These are phyloP conservation scores for Moricandia arvensis DNA, from an alignment of 345 rosid genomes.

Conservation along the genomic window DNA sequence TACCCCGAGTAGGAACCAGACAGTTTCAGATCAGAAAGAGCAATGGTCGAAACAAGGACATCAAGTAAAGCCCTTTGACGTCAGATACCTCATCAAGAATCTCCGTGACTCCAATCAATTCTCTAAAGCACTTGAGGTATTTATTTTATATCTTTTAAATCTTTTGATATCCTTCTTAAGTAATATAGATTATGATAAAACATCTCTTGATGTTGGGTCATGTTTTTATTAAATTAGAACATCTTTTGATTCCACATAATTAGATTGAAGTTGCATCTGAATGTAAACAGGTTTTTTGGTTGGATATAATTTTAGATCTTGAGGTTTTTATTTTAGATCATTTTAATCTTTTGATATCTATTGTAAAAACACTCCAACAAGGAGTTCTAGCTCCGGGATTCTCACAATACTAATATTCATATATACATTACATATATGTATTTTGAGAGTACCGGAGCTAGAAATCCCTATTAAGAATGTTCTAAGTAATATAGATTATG, in stretches of 20 bases:
- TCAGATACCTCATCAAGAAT: not conserved
- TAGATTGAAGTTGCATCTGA: not conserved
- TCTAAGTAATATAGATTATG: not conserved
- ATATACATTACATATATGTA: too few relatives aligned
- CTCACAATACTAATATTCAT: too few relatives aligned
- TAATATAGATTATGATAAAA: too few relatives aligned
- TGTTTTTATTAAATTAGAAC: not conserved
- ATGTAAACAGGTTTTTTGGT: not conserved
- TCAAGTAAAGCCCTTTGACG: not conserved
- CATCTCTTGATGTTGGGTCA: not conserved
- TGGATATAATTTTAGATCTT: too few relatives aligned
- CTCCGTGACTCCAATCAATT: constrained; percentile 3
- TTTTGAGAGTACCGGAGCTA: too few relatives aligned
- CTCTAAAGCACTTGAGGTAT: not conserved
- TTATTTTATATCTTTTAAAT: too few relatives aligned
- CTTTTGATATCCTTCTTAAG: too few relatives aligned
- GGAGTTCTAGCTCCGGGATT: too few relatives aligned
- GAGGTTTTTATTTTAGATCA: too few relatives aligned
- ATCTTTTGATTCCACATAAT: not conserved
- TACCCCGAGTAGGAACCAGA: not conserved
- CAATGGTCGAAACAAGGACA: not conserved
- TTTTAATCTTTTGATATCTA: too few relatives aligned
- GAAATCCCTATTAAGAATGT: too few relatives aligned
- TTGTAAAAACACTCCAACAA: too few relatives aligned
- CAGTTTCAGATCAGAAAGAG: not conserved